A percentile compares a stretch with the other conserved stretches of the same genome.
These are phyloP conservation scores for Cladosporium sp. DNA, from an alignment of 2,329 filamentous ascomycete genomes.

Conservation along the genomic window DNA sequence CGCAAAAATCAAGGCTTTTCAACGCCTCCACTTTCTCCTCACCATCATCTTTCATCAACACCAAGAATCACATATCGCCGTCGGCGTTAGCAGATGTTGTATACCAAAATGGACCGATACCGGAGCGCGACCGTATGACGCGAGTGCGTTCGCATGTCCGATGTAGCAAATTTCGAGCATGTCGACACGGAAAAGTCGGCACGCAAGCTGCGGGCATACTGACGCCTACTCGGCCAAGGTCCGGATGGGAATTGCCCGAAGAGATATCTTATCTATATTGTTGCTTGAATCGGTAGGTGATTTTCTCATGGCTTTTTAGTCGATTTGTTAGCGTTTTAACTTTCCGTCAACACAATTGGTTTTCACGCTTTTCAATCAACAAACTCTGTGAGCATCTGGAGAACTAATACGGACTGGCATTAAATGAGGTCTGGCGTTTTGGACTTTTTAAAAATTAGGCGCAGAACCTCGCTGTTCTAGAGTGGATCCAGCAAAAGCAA, in stretches of 20 bases:
- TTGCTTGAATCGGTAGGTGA: neutral
- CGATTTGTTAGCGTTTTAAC: neutral
- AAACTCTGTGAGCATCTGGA: neutral
- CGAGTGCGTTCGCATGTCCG: constrained; percentile 6
- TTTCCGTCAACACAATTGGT: neutral
- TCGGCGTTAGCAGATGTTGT: constrained; percentile 16
- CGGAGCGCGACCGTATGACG: constrained; percentile 7
- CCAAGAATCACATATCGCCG: neutral
- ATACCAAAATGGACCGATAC: constrained; percentile 10
- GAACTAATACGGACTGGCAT: neutral
- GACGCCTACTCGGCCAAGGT: constrained; percentile 15
- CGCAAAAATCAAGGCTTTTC: neutral
- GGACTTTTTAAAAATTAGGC: neutral
- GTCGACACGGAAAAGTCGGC: constrained; percentile 16
- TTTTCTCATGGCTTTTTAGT: neutral
- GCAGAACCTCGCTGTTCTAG: neutral
- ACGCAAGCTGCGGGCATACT: constrained; percentile 4
- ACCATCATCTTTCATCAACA: neutral
- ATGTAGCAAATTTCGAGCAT: neutral
- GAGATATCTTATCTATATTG: constrained; percentile 4
- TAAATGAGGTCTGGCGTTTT: neutral
- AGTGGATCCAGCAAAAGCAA: neutral
- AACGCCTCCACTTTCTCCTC: constrained; percentile 3
- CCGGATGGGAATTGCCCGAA: neutral
- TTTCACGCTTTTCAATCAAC: neutral